A percentile compares a stretch with the other conserved stretches of the same genome.
These are phyloP conservation scores for Diaporthe aspalathi DNA, from an alignment of 2,329 filamentous ascomycete species.

Conservation along the genomic window DNA sequence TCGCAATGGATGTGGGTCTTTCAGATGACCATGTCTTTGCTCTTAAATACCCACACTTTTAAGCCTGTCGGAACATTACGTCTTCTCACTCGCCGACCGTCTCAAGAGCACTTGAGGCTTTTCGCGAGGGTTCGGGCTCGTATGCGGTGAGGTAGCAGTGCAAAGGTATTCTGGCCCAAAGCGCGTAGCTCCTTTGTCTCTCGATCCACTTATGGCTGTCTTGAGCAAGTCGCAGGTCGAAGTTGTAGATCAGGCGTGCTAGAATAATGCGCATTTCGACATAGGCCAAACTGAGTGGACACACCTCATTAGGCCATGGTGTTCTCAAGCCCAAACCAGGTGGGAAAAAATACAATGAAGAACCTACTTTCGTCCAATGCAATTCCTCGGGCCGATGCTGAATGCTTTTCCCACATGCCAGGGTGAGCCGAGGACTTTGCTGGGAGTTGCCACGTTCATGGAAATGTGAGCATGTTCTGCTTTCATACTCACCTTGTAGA, in stretches of 20 bases:
- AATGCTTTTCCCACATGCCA: no score
- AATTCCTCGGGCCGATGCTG: conserved; percentile 47
- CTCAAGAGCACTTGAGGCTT: background rate
- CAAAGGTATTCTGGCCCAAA: conserved; percentile 47
- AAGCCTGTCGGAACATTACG: background rate
- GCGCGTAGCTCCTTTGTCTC: conserved; percentile 43
- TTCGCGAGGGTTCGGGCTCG: background rate
- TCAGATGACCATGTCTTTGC: background rate
- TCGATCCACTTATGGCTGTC: conserved; percentile 45
- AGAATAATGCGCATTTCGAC: conserved; percentile 51
- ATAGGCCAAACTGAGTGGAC: conserved; percentile 45
- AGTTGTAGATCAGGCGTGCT: conserved; percentile 49
- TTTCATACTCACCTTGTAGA: no score
- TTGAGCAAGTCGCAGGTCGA: conserved; percentile 47
- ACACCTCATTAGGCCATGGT: background rate
- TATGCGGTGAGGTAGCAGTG: conserved; percentile 43
- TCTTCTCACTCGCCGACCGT: conserved; percentile 1
- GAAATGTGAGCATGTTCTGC: no score
- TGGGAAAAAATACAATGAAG: no score
- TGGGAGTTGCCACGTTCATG: no score
- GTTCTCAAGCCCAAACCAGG: no score
- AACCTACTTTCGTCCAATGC: conserved; percentile 46
- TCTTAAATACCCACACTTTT: no score
- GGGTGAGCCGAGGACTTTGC: no score
- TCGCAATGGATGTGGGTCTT: background rate